A percentile compares a stretch with the other conserved stretches of the same genome.
These are phyloP conservation scores for Cubamyces sp. DNA, from an alignment of 768 basidiomycete genomes.

Conservation along the genomic window DNA sequence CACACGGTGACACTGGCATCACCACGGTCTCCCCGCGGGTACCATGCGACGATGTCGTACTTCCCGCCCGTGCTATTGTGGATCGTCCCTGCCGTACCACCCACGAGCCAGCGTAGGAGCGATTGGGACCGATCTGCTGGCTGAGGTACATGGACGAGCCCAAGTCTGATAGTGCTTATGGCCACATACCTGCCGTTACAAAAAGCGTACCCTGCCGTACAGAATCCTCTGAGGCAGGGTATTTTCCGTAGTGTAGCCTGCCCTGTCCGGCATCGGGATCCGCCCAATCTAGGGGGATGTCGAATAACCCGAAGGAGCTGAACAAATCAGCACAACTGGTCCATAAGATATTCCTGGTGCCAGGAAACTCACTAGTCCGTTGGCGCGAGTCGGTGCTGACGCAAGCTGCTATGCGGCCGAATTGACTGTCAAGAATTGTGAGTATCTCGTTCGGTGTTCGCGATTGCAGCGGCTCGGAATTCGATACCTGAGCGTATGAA, in stretches of 20 bases:
- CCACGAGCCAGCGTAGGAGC: not conserved
- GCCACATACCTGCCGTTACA: constrained; percentile 5
- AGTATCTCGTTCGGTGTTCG: too few species aligned
- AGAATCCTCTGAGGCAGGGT: not conserved
- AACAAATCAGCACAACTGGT: too few species aligned
- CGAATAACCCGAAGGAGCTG: not conserved
- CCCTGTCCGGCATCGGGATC: not conserved
- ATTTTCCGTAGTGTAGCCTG: not conserved
- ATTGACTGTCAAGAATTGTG: too few species aligned
- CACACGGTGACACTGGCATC: not conserved
- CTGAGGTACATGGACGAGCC: not conserved
- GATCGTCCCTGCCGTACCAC: too few species aligned
- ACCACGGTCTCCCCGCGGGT: constrained; percentile 3
- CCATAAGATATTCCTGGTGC: too few species aligned
- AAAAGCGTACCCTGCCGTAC: constrained; percentile 5
- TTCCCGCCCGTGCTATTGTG: not conserved
- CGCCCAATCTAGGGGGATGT: constrained; percentile 7
- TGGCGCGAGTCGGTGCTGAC: too few species aligned
- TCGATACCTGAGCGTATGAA: too few species aligned
- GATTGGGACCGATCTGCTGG: too few species aligned
- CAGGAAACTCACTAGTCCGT: too few species aligned
- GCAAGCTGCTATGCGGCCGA: too few species aligned
- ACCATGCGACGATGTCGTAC: constrained; percentile 14
- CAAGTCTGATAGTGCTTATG: too few species aligned
- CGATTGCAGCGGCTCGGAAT: too few species aligned